Base-by-base conservation (phyloP, 345 rosid species). In the Tarenaya hassleriana region DNA sequence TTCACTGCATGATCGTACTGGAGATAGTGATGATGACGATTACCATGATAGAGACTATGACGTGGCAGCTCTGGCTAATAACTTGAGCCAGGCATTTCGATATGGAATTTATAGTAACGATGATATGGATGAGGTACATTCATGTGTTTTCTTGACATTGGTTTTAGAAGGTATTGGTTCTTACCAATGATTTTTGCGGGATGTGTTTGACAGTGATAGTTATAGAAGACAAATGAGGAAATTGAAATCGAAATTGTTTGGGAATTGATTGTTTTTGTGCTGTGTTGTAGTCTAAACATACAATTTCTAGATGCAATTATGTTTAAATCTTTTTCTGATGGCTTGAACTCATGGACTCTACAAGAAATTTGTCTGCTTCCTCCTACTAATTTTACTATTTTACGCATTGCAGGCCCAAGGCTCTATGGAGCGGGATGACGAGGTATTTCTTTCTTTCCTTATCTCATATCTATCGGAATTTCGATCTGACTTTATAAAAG, bases 21-120 rank as follows among this genome's bases (percentile, higher is more conserved):
- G 91, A 73, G 95, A 90, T 68, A 86, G 95, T 41, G 94, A 83
- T 71, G 97, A 85, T 56, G 97, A 83, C 69, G 95, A 83, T 74
- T 83, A 83, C 63, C 97, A 81, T 51, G 92, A 90, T 63, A 82
- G 97, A 73, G 97, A 90, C 65, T 90, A 81, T 67, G 95, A 90
- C 72, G 95, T 83, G 70, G 90, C 95, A 39, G 94, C 86, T 60
- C 71, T 90, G 43, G 95, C 95, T 67, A 90, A 80, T 69, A 86
- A 90, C 63, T 72, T 90, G 56, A 90, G 86, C 61, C 91, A 86
- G 77, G 97, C 95, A 47, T 90, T 86, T 64, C 78, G 80, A 68
- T 90, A 80, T 75, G 95, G 88, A 51, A 83, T 83, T 52, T 90
- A 90, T 74, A 72, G 60, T 71, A 77, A 83, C 15, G 94, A 90